phyloP scores from a whole-genome alignment of 2,329 filamentous ascomycete genomes.

The Camillea tinctor region DNA sequence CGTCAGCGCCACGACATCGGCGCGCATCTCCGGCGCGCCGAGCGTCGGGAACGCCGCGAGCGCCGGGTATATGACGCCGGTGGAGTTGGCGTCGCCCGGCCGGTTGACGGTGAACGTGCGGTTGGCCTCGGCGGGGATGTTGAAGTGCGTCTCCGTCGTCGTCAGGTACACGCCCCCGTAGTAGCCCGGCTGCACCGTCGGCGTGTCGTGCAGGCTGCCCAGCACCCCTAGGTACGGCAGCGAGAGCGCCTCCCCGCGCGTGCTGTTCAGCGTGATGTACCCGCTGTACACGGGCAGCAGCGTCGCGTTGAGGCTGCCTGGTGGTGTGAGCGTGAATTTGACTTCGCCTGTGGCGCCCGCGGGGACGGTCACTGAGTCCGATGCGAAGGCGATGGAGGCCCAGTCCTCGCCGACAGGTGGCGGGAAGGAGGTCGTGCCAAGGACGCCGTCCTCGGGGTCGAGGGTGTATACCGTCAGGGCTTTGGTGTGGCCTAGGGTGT shows the following conservation, averaged over 20 bases:
- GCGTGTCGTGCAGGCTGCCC: slow-evolving; percentile 28
- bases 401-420: slow-evolving; percentile 13
- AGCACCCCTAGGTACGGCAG: slow-evolving; percentile 43
- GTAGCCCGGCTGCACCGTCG: not conserved
- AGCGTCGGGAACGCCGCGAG: not conserved
- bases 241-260: slow-evolving; percentile 36
- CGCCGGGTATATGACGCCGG: not conserved
- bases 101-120: slow-evolving; percentile 1
- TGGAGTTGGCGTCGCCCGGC: not conserved
- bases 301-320: slow-evolving; percentile 30
- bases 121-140: slow-evolving; percentile 1
- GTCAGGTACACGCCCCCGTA: not conserved
- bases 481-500: slow-evolving; percentile 36
- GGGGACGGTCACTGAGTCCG: slow-evolving; percentile 16
- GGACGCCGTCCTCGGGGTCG: slow-evolving; percentile 5
- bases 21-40: not conserved
- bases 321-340: slow-evolving; percentile 21
- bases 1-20: not conserved
- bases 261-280: slow-evolving; percentile 41
- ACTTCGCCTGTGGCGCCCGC: slow-evolving; percentile 7
- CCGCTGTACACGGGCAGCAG: slow-evolving; percentile 44
- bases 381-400: slow-evolving; percentile 14
- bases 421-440: slow-evolving; percentile 10
- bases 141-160: not conserved
- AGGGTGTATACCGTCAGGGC: slow-evolving; percentile 40